Base-by-base conservation (phyloP, 2,329 filamentous ascomycete genomes). In the Cytospora paraplurivora region DNA sequence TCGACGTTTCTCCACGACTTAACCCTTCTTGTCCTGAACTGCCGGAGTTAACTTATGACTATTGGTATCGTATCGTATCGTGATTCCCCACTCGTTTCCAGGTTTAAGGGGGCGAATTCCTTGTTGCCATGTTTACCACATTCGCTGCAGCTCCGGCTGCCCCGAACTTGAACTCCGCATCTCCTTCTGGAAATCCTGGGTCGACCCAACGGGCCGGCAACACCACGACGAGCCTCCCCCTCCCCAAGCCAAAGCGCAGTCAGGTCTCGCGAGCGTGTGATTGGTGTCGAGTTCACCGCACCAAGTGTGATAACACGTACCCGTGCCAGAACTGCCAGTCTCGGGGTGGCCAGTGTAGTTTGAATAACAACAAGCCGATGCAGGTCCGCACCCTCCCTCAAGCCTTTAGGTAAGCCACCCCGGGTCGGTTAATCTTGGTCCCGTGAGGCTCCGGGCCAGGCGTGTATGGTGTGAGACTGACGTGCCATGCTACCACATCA, bases 181-280 rank as follows among this genome's bases (percentile, higher is more conserved):
- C 47, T 50, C 47, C 47, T 50, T 50, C 47, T 50, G 47, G 47
- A 21, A 50, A 27, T 27, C 7, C n/a, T 27, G 8, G n/a, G 11
- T 19, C n/a, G n/a, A 10, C 21, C n/a, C 47, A 27, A 19, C 47
- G n/a, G n/a, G n/a, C 47, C 21, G 47, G 47, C 11, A 27, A 41
- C 13, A 41, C 47, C n/a, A 21, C 47, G 7, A 50, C n/a, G n/a
- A n/a, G 47, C n/a, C n/a, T 21, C 47, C 47, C 56, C 33, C 17
- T 56, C 57, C n/a, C 47, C 47, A 50, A 50, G 47, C 66, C 54
- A 44, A 69, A 68, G 62, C 63, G 68, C 17, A 64, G 50, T 55
- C 68, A 69, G 53, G 68, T 69, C 19, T 56, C 61, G 15, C 52
- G 67, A 32, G 68, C 68, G 15, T 69, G 67, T 49, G 67, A 69